Evolutionary conservation across 371 early-diverging fungal genomes (phyloP).

Genomic region (Mortierella sp.): DNA sequence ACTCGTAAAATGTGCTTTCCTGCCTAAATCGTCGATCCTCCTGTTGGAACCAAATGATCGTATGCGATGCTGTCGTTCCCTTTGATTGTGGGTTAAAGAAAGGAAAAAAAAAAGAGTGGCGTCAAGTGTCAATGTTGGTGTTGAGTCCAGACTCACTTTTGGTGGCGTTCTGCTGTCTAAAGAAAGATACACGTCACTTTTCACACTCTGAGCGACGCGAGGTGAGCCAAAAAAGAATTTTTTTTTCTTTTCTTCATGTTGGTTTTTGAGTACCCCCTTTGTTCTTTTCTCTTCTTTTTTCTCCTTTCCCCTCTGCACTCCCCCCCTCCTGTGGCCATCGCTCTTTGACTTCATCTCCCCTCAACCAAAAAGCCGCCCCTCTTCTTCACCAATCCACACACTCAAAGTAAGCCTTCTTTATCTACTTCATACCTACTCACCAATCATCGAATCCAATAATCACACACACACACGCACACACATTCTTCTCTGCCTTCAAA

Average conservation of each 20-base stretch:
- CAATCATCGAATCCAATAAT: too few relatives aligned
- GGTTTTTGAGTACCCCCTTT: background rate
- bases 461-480: background rate
- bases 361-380: background rate
- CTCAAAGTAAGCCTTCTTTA: conserved; percentile 5
- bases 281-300: background rate
- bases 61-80: too few relatives aligned
- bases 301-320: background rate
- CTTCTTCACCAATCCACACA: background rate
- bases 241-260: background rate
- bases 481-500: background rate
- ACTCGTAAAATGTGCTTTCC: background rate
- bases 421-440: too few relatives aligned
- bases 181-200: background rate
- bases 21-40: background rate
- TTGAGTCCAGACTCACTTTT: background rate
- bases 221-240: background rate
- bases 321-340: background rate
- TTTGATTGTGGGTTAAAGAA: background rate
- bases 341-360: background rate
- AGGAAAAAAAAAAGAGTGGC: background rate
- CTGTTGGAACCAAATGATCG: too few relatives aligned
- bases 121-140: background rate
- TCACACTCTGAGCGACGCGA: background rate
- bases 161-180: background rate